Conservation (phyloP, 2,329 filamentous ascomycete genomes). For the Diaporthe nobilis region DNA sequence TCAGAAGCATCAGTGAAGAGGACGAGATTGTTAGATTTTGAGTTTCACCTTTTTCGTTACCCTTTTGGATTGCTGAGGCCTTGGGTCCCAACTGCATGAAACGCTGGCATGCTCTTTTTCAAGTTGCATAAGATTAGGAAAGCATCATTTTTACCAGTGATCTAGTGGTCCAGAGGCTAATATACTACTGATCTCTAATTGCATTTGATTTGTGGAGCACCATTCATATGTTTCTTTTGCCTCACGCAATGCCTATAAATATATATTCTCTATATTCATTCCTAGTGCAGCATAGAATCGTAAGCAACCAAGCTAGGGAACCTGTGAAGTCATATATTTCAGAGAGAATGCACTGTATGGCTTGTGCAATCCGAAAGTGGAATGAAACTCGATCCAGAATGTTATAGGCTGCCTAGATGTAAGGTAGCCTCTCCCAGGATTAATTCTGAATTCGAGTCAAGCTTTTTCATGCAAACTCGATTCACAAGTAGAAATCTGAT, state of each 20-base stretch:
- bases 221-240: background rate
- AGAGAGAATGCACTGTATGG: no score
- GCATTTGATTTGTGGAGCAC: no score
- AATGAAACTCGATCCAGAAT: background rate
- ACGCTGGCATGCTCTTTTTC: background rate
- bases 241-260: background rate
- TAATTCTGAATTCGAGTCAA: background rate
- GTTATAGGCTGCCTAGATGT: background rate
- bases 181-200: background rate
- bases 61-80: background rate
- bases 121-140: background rate
- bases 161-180: background rate
- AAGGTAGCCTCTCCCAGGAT: no score
- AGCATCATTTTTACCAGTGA: background rate
- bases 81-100: no score
- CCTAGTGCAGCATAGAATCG: background rate
- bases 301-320: background rate
- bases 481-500: no score
- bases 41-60: background rate
- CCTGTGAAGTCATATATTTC: no score
- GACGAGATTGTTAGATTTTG: no score
- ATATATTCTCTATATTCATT: background rate
- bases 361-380: background rate
- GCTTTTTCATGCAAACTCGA: no score
- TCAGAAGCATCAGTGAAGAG: background rate